Evolutionary conservation across 2,329 filamentous ascomycete genomes (phyloP).

Genomic region (Colletotrichum camelliae): DNA sequence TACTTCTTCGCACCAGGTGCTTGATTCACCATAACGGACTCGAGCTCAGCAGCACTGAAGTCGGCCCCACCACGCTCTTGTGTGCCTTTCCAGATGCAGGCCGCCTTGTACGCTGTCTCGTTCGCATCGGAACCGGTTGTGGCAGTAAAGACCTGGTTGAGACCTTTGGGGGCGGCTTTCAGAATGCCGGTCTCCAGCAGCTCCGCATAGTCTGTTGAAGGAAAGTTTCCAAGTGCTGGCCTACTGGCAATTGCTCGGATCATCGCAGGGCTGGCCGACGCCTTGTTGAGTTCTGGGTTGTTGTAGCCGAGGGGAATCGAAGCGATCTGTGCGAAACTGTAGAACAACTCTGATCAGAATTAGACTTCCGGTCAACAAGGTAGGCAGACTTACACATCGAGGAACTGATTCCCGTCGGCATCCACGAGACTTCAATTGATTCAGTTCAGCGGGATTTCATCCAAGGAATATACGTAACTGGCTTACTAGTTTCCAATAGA

Average conservation of each 20-base stretch:
- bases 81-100: conserved; percentile 90
- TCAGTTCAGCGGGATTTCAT: no score
- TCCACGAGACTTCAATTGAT: conserved; percentile 56
- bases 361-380: fast-evolving
- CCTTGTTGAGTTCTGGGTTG: conserved; percentile 76
- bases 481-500: conserved; percentile 76
- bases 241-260: conserved; percentile 82
- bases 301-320: conserved; percentile 94
- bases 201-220: conserved; percentile 81
- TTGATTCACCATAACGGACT: conserved; percentile 80
- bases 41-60: conserved; percentile 79
- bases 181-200: conserved; percentile 83
- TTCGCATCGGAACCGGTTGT: conserved; percentile 92
- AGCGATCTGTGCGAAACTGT: conserved; percentile 88
- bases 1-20: conserved; percentile 75
- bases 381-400: conserved; percentile 65
- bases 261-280: conserved; percentile 80
- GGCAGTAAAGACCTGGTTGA: conserved; percentile 89
- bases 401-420: conserved; percentile 71
- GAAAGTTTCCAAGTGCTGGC: conserved; percentile 90
- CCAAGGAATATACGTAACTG: no score
- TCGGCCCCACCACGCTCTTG: conserved; percentile 83
- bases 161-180: conserved; percentile 79
- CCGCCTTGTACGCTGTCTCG: conserved; percentile 93
- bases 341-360: background rate